Conservation (phyloP, 345 rosid species). For the Syzygium aqueum region DNA sequence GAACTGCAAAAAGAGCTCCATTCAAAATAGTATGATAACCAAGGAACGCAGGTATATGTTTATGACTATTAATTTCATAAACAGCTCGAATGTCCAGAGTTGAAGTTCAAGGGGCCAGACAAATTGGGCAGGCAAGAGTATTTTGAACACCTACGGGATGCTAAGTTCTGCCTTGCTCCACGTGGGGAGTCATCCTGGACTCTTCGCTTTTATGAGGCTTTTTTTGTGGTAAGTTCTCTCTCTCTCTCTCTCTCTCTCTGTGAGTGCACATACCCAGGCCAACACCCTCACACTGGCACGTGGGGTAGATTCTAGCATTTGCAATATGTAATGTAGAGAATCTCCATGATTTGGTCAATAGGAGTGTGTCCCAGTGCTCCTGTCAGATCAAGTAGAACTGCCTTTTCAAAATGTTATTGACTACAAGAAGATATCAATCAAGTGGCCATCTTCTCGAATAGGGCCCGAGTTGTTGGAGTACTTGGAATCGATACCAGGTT, state of each 20-base stretch:
- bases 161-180: slow-evolving; percentile 96
- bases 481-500: slow-evolving; percentile 56
- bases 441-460: slow-evolving; percentile 84
- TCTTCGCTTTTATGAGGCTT: slow-evolving; percentile 89
- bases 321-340: background rate
- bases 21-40: background rate
- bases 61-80: slow-evolving; percentile 16
- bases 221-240: slow-evolving; percentile 63
- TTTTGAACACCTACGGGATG: slow-evolving; percentile 80
- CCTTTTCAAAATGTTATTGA: slow-evolving; percentile 92
- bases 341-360: slow-evolving; percentile 9
- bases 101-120: slow-evolving; percentile 83
- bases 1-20: background rate
- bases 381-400: slow-evolving; percentile 79
- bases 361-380: slow-evolving; percentile 95
- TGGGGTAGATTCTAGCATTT: background rate
- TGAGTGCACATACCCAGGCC: background rate
- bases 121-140: slow-evolving; percentile 76
- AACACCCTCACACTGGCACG: background rate
- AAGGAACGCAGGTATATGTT: background rate
- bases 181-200: slow-evolving; percentile 99
- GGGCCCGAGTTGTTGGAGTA: slow-evolving; percentile 74
- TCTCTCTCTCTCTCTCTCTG: slow-evolving; percentile 6
- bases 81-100: slow-evolving; percentile 94
- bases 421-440: slow-evolving; percentile 72